Evolutionary conservation across 78 protist genomes (phyloP), one percentile per base, ranked within the genome.

Genomic region (Pigoraptor vietnamica): DNA sequence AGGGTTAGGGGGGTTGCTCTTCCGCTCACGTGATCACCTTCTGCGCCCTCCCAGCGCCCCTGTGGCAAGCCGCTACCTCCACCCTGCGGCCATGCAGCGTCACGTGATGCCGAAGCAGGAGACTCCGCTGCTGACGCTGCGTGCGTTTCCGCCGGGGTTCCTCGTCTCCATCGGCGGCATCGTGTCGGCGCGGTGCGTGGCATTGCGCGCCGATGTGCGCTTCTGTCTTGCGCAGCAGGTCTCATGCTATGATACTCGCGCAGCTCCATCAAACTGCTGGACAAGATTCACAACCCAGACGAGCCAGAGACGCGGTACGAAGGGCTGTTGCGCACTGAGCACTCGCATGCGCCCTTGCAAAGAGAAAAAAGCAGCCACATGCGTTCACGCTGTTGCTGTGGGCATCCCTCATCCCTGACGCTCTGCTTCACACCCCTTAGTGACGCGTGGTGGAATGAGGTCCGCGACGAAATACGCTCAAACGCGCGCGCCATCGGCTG

Each of bases 361-460:
- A 6, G 99, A 98, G 89, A 55, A 96, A n/a, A 89, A 98, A 0
- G 96, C 94, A 89, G 98, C 96, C 88, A 94, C 96, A 40, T 48
- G 92, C 40, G 35, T 84, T 14, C 97, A 97, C 90, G 98, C 98
- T 48, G 67, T 9, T 48, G 67, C 67, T 48, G 67, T 9, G 9
- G 32, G 67, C 25, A 14, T 40, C 25, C 6, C 21, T 25, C 83
- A 79, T 2, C 83, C n/a, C 83, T 79, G 21, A 79, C 32, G 9
- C 21, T 25, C n/a, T 25, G 83, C 83, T 25, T 14, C 83, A 92
- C 92, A 84, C 86, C 91, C 38, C 0, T 91, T 25, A 48, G 91
- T 23, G 97, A 96, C 90, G 83, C 86, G 32, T 98, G 97, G 98
- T 98, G 99, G 99, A 55, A 39, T 14, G 99, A 98, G 90, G 67